phyloP scores from a whole-genome alignment of 108 stramenopile genomes.

The Mediolabrus comicus region DNA sequence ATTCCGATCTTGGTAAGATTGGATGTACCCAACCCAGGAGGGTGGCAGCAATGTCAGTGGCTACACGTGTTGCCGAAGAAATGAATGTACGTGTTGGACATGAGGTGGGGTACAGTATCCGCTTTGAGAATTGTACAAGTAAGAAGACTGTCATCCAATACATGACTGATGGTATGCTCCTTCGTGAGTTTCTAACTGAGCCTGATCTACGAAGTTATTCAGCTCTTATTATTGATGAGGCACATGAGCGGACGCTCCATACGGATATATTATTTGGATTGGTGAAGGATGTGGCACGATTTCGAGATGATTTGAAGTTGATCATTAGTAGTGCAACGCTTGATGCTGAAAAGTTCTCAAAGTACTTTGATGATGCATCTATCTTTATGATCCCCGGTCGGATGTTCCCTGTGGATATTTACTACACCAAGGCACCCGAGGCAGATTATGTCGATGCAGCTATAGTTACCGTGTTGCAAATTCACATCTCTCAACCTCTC shows the following conservation, averaged over 20 bases:
- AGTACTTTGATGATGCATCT: conserved; percentile 97
- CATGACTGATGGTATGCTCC: conserved; percentile 98
- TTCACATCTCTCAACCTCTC: conserved; percentile 96
- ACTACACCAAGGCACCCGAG: conserved; percentile 99
- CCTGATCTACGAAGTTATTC: conserved; percentile 96
- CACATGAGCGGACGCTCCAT: conserved; percentile 97
- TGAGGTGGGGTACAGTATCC: conserved; percentile 97
- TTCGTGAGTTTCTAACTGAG: conserved; percentile 97
- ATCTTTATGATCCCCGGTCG: conserved; percentile 97
- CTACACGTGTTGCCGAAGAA: conserved; percentile 95
- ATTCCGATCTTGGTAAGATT: conserved; percentile 94
- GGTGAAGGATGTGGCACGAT: conserved; percentile 96
- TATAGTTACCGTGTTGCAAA: conserved; percentile 97
- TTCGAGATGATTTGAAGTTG: conserved; percentile 90
- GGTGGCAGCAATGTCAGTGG: conserved; percentile 99
- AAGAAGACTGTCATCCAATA: conserved; percentile 90
- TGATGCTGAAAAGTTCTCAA: conserved; percentile 97
- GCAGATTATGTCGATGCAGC: conserved; percentile 99
- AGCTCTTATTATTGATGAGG: conserved; percentile 97
- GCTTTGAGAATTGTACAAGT: conserved; percentile 98
- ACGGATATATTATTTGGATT: conserved; percentile 97
- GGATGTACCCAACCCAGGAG: conserved; percentile 98
- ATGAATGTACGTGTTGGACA: conserved; percentile 96
- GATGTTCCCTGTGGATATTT: conserved; percentile 89
- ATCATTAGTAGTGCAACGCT: conserved; percentile 97